Base-by-base conservation (phyloP, 345 rosid genomes). In the Rhodamnia rubescens region DNA sequence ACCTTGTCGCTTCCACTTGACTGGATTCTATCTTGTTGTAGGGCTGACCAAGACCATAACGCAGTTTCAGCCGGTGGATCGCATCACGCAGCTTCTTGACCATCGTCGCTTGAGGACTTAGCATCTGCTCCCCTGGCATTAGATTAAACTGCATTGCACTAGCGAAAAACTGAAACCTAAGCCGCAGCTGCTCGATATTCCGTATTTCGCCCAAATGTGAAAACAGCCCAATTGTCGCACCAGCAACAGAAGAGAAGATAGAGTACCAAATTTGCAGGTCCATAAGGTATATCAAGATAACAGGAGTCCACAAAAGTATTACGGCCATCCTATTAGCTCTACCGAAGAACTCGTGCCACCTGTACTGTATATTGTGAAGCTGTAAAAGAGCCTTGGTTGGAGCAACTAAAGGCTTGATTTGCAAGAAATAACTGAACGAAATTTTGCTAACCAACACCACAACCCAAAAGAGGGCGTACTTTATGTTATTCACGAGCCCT, bases 211-310 rank as follows among this genome's bases (percentile, higher is more conserved):
- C 99, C 93, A 96, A 91, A 89, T 95, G 97, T 11, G 94, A 92
- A 88, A 94, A 95, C 83, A 95, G 85, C 83, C 98, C 99, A 82
- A 93, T 85, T 12, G 83, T 21, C 36, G 90, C 95, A 74, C 99
- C 99, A 84, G 90, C 94, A 80, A 92, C 42, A 7, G 98, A 92
- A 29, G 96, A 92, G 88, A 92, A 94, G 74, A 96, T 88, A 4
- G 98, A 91, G 90, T 96, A 96, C 98, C 98, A 96, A 83, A 96
- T 95, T 58, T 94, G 96, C 91, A 94, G 85, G 86, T 96, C 99
- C 94, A 96, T 93, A 12, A 94, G 87, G 90, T 95, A 96, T 84
- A 96, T 86, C 87, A 94, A 86, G 85, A 94, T 51, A 85, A 97
- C 98, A 49, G 99, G 98, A 47, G 90, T 83, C 98, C 98, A 97